Evolutionary conservation across 2,329 filamentous ascomycete species (phyloP).

Genomic region (Clonostachys byssicola): DNA sequence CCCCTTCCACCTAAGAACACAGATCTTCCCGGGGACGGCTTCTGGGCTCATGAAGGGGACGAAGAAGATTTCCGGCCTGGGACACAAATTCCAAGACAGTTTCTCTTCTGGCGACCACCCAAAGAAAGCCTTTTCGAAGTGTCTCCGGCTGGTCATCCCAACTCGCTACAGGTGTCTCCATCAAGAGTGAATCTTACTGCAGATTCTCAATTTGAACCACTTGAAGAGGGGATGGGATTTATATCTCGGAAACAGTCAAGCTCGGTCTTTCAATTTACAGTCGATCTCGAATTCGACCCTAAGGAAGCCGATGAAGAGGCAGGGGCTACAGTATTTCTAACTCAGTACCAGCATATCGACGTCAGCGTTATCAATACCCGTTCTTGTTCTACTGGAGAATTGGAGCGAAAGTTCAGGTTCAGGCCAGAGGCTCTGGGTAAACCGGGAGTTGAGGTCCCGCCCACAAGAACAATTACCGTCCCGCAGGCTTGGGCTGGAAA

Average conservation of each 20-base stretch:
- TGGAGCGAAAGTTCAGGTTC: constrained; percentile 37
- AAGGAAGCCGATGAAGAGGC: constrained; percentile 37
- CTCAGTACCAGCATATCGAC: constrained; percentile 47
- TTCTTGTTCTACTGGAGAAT: constrained; percentile 20
- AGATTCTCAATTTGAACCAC: constrained; percentile 29
- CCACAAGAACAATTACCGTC: not conserved
- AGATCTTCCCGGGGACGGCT: constrained; percentile 24
- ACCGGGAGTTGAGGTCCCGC: constrained; percentile 8
- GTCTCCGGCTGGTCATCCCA: constrained; percentile 32
- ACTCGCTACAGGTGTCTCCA: constrained; percentile 40
- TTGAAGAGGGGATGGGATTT: constrained; percentile 34
- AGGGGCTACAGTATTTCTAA: constrained; percentile 48
- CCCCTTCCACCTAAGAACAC: constrained; percentile 24
- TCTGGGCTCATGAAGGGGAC: constrained; percentile 36
- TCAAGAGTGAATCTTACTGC: constrained; percentile 50
- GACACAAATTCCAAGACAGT: constrained; percentile 42
- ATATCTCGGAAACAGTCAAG: constrained; percentile 49
- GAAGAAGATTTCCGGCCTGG: constrained; percentile 37
- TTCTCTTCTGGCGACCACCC: constrained; percentile 52
- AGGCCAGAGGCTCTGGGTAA: constrained; percentile 32
- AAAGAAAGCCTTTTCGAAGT: constrained; percentile 35
- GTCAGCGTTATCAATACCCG: constrained; percentile 25
- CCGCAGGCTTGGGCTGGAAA: not conserved
- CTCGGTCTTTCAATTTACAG: constrained; percentile 44
- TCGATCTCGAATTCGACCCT: constrained; percentile 37